Evolutionary conservation across 306 rosid species (phyloP), one percentile per base, ranked within the genome.

Genomic region (Vigna radiata): DNA sequence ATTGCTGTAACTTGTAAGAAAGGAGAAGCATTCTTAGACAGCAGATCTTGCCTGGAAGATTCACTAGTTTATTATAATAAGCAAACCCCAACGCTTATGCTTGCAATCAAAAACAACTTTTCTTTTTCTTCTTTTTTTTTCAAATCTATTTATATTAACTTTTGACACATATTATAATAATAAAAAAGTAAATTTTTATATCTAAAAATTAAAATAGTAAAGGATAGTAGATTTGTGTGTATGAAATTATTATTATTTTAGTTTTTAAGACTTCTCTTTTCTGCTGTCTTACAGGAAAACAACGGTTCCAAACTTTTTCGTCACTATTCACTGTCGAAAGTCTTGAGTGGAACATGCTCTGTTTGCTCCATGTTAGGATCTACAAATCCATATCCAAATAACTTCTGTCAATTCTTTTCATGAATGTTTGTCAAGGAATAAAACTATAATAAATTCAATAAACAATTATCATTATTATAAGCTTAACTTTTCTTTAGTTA

Each of bases 261-360:
- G 31, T 31, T 73, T 56, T 52, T 4, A 7, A 52, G 70, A 52
- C 41, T 27, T 53, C 18, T 52, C 56, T 77, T 59, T 72, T n/a
- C 29, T 27, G 29, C 36, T 75, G 83, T 44, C 81, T 56, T 43
- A 41, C 64, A 29, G 55, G 46, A 84, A 84, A 70, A 68, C 55
- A 59, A 58, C 49, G 59, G 29, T 68, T 70, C n/a, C 14, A 77
- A 77, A 65, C 80, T 72, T 76, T 77, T 19, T 16, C 73, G 73
- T 68, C 73, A 31, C 39, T 52, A 43, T 81, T 72, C 72, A 67
- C 64, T 17, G 7, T 12, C 75, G 17, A 71, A 80, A 76, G 47
- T 70, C 75, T 64, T 19, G 27, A 16, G 25, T 48, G 76, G 68
- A 79, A 79, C 54, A n/a, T 75, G 59, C 21, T 67, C 59, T 14